Evolutionary conservation across 169 alveolate genomes (phyloP), one percentile per base, ranked within the genome.

Genomic region (Cyclospora cayetanensis): DNA sequence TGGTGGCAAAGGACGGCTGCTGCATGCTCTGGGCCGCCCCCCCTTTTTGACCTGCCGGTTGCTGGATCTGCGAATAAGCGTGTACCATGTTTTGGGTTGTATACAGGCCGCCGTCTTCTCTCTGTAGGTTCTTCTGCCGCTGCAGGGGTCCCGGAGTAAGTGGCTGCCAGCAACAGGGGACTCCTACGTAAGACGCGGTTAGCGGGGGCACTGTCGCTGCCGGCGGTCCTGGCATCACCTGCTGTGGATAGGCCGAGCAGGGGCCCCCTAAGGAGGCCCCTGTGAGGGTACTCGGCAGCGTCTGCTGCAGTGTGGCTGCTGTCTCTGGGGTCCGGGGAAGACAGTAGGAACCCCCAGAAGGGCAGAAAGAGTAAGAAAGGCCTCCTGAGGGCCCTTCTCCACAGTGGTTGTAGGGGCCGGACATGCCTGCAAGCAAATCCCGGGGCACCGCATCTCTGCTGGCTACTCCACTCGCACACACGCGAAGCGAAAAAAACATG

Each of bases 341-440:
- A 65, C 86, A 76, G 66, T 76, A 76, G 65, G 29, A 5, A 20
- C 43, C 86, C 86, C 86, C 86, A 25, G 46, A 25, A 27, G 65
- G 29, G 2, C 41, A 65, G 20, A 76, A n/a, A 42, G 27, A n/a
- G 63, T 76, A 76, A 41, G 63, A 18, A 25, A 42, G 86, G n/a
- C n/a, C n/a, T n/a, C n/a, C n/a, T n/a, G n/a, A n/a, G 86, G 86
- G 86, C 34, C 65, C 66, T 7, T 76, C 86, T 25, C 66, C 86
- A 20, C 86, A 76, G 66, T 76, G 86, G 25, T n/a, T 4, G 25
- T 42, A 65, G 18, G 86, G 31, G 20, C 68, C 66, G 4, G 86
- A 12, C 2, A 76, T n/a, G 63, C 86, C 86, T 76, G 86, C 66
- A 42, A 42, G 18, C 66, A 42, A 25, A n/a, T n/a, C n/a, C n/a